Conservation (phyloP, 1,284 basidiomycete species). For the Tilletia walkeri region DNA sequence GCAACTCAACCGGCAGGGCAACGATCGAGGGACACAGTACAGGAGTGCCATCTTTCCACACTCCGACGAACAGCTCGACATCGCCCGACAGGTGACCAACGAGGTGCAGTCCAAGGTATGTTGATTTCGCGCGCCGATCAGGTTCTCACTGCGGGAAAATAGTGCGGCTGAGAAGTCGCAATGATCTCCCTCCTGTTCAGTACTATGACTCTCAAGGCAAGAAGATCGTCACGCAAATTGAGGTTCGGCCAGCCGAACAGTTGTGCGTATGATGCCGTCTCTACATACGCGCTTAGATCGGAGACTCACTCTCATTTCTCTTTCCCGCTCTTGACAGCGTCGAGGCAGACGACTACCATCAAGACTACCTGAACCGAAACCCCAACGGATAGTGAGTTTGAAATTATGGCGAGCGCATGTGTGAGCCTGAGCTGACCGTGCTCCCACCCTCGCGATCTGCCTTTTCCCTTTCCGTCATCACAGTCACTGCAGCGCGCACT, state of each 20-base stretch:
- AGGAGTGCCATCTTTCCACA: conserved; percentile 87
- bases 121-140: neutral
- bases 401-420: no score
- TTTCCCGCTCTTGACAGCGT: conserved; percentile 20
- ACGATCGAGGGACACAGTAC: conserved; percentile 65
- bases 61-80: conserved; percentile 70
- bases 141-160: no score
- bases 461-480: neutral
- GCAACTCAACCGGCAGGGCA: conserved; percentile 58
- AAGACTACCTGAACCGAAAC: conserved; percentile 49
- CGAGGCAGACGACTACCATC: conserved; percentile 52
- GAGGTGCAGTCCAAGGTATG: conserved; percentile 74
- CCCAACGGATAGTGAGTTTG: conserved; percentile 38
- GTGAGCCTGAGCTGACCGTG: no score
- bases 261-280: conserved; percentile 23
- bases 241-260: conserved; percentile 25
- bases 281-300: conserved; percentile 20
- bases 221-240: conserved; percentile 69
- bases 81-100: conserved; percentile 75
- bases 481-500: conserved; percentile 16
- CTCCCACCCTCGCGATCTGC: no score
- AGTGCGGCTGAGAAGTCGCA: neutral
- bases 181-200: neutral
- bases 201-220: conserved; percentile 67
- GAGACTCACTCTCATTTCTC: conserved; percentile 23